phyloP scores from a whole-genome alignment of 148 eudicot species.

The Spergularia marina region DNA sequence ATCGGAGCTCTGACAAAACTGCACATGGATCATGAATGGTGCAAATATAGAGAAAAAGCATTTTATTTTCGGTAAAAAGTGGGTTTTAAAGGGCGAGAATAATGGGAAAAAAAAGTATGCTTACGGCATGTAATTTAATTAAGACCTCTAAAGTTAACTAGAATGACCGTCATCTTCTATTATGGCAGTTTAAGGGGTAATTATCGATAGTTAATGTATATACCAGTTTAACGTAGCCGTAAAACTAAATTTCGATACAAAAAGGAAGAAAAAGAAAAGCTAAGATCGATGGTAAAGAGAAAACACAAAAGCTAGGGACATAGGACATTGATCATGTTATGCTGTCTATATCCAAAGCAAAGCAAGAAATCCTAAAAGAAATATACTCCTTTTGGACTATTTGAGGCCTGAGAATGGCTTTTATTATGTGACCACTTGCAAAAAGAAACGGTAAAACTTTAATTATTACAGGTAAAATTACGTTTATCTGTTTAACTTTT shows the following conservation, averaged over 20 bases:
- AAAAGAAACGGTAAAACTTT: no score
- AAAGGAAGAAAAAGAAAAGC: neutral
- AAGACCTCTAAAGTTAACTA: no score
- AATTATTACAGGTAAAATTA: no score
- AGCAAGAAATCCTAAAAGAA: conserved; percentile 1
- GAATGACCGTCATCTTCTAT: no score
- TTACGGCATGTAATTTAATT: no score
- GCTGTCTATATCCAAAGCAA: conserved; percentile 25
- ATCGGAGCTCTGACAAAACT: neutral
- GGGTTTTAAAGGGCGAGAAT: no score
- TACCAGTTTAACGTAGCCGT: neutral
- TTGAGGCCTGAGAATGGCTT: neutral
- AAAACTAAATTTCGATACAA: neutral
- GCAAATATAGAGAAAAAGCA: neutral
- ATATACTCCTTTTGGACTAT: conserved; percentile 21
- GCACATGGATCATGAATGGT: neutral
- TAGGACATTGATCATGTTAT: conserved; percentile 33
- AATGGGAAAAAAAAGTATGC: no score
- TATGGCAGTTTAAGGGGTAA: no score
- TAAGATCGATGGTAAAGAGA: neutral
- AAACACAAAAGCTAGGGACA: conserved; percentile 11
- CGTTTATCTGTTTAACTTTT: no score
- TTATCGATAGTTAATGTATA: no score
- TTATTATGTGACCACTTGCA: no score
- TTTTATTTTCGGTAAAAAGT: no score